phyloP scores from a whole-genome alignment of 352 stramenopile species.

The Pythium volutum region DNA sequence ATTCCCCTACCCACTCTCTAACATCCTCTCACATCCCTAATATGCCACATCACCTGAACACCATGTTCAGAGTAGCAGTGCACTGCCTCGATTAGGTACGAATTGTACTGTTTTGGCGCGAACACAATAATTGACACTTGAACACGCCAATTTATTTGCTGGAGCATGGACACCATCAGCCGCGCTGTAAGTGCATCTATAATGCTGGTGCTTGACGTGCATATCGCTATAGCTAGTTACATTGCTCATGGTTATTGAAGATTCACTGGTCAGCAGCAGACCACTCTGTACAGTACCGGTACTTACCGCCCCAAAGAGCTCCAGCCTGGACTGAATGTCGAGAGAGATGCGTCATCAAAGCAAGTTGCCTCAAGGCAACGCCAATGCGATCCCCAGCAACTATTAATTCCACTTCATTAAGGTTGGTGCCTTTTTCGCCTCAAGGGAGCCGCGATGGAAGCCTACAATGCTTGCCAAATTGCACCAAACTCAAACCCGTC shows the following conservation, averaged over 20 bases:
- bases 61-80: not conserved
- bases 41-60: constrained; percentile 5
- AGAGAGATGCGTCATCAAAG: not conserved
- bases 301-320: not conserved
- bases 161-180: not conserved
- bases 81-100: constrained; percentile 3
- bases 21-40: constrained; percentile 8
- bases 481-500: too few relatives aligned
- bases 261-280: not conserved
- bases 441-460: too few relatives aligned
- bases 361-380: too few relatives aligned
- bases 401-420: too few relatives aligned
- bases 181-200: not conserved
- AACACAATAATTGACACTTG: constrained; percentile 4
- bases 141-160: not conserved
- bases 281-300: not conserved
- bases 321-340: not conserved
- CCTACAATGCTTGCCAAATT: too few relatives aligned
- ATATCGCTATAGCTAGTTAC: too few relatives aligned
- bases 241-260: not conserved
- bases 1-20: constrained; percentile 1
- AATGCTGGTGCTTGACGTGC: too few relatives aligned
- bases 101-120: constrained; percentile 8
- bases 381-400: too few relatives aligned
- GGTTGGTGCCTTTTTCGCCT: too few relatives aligned